phyloP scores from a whole-genome alignment of 768 basidiomycete genomes.

The Russula sp. region DNA sequence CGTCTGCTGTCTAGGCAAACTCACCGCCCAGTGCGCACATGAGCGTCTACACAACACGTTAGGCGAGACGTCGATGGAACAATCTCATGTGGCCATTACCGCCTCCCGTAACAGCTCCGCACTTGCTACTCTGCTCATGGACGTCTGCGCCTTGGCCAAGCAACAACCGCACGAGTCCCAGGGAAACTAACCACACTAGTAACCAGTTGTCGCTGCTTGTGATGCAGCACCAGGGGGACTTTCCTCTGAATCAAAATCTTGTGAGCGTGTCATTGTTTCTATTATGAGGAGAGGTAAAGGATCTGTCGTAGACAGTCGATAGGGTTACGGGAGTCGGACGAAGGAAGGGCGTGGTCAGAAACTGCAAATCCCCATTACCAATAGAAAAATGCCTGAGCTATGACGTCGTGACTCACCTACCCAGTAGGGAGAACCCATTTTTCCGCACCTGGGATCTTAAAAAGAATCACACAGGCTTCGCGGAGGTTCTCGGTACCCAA shows the following conservation, averaged over 20 bases:
- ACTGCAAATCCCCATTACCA: neutral
- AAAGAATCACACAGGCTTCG: too few species aligned
- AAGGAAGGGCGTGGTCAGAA: neutral
- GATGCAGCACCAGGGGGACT: too few species aligned
- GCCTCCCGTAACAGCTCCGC: neutral
- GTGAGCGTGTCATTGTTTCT: neutral
- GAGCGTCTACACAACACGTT: neutral
- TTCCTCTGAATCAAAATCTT: too few species aligned
- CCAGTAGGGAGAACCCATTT: too few species aligned
- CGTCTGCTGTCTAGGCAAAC: neutral
- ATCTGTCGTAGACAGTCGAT: neutral
- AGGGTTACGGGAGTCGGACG: too few species aligned
- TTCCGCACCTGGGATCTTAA: too few species aligned
- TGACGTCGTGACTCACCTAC: too few species aligned
- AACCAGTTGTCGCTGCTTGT: too few species aligned
- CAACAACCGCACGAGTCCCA: neutral
- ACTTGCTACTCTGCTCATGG: constrained; percentile 8
- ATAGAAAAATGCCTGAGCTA: neutral
- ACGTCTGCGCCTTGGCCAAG: constrained; percentile 8
- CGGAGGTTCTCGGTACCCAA: too few species aligned
- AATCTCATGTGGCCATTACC: neutral
- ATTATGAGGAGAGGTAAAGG: neutral
- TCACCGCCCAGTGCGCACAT: neutral
- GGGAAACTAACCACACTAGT: too few species aligned
- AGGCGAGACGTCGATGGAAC: neutral